Conservation (phyloP, 441 rosid species). For the Eutrema salsugineum region DNA sequence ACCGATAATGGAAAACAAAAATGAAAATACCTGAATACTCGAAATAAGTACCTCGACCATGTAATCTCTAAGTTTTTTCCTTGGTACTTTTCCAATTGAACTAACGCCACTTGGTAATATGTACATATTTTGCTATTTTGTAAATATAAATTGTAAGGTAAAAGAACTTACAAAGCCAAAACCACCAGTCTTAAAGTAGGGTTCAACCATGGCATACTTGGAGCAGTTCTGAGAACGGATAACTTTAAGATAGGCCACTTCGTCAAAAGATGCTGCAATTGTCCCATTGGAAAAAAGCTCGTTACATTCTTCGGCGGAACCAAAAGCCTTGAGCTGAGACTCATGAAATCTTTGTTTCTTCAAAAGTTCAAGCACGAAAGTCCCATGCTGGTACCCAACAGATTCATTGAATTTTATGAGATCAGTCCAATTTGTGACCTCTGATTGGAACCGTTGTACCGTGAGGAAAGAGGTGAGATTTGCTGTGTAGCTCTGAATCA, state of each 20-base stretch:
- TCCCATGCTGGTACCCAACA: conserved; percentile 39
- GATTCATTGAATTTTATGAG: conserved; percentile 16
- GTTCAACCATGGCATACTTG: conserved; percentile 39
- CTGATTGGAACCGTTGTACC: conserved; percentile 33
- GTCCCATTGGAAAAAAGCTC: conserved; percentile 27
- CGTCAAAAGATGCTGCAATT: conserved; percentile 39
- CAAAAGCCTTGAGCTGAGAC: conserved; percentile 4
- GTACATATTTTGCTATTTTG: too few species aligned
- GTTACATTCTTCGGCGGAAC: conserved; percentile 21
- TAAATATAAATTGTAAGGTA: neutral
- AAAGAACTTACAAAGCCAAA: conserved; percentile 53
- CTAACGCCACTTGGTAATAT: too few species aligned
- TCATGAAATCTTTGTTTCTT: neutral
- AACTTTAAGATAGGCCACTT: conserved; percentile 34
- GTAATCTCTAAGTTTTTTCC: too few species aligned
- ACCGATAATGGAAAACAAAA: neutral
- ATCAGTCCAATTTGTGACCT: conserved; percentile 4
- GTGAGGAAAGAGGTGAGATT: conserved; percentile 49
- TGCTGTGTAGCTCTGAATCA: conserved; percentile 52
- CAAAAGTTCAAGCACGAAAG: conserved; percentile 29
- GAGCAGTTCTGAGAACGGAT: conserved; percentile 39
- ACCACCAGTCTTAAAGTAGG: conserved; percentile 42
- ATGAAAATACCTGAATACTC: too few species aligned
- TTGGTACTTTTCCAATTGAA: too few species aligned
- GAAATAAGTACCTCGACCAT: too few species aligned